Conservation (phyloP, 192 early-diverging fungal species). For the Lunasporangiospora selenospora region DNA sequence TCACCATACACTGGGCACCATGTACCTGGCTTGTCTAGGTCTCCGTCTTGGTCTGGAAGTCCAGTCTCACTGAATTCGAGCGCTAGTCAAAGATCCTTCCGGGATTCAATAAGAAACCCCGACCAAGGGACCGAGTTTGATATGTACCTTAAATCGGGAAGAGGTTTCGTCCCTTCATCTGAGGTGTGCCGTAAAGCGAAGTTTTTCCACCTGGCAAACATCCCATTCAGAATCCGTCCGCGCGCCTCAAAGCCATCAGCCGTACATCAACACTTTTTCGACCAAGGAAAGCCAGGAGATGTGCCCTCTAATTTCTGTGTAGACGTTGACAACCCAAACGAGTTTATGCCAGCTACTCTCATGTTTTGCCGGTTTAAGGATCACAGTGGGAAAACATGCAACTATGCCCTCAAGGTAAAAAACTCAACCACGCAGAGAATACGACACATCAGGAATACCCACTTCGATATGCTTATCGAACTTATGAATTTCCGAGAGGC, state of each 20-base stretch:
- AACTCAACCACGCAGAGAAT: background rate
- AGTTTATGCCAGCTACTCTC: no score
- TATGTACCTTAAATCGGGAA: background rate
- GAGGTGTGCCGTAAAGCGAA: no score
- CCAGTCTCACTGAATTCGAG: background rate
- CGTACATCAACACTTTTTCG: no score
- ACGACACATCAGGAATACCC: constrained; percentile 1
- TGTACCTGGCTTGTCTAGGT: background rate
- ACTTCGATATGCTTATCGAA: background rate
- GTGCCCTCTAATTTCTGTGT: no score
- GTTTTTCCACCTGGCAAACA: no score
- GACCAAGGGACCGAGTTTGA: background rate
- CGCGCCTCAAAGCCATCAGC: no score
- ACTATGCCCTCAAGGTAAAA: background rate
- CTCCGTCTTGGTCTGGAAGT: background rate
- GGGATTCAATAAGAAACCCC: background rate
- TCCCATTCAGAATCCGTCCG: no score
- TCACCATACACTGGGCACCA: no score
- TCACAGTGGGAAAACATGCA: background rate
- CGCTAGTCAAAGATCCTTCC: background rate
- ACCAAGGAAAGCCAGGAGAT: no score
- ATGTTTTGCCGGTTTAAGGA: no score
- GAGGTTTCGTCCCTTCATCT: no score
- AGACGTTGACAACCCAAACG: no score
- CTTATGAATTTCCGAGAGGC: background rate